Conservation (phyloP, 169 alveolate genomes). For the Eimeria zaria region DNA sequence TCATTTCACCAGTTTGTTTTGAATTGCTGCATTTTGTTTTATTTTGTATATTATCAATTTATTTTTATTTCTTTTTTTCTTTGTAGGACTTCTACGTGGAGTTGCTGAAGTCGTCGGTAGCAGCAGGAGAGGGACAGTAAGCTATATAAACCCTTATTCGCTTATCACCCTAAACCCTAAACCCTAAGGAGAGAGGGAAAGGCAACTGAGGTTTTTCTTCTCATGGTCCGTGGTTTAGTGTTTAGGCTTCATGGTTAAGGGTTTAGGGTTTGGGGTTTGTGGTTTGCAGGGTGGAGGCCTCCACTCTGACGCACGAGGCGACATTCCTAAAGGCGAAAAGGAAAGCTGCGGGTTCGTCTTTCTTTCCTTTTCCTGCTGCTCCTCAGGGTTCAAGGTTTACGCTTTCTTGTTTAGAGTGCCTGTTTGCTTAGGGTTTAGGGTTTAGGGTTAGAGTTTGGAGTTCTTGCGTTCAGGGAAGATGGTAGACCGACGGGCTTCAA, state of each 20-base stretch:
- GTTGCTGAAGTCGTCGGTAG: conserved; percentile 52
- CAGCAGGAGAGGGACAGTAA: conserved; percentile 21
- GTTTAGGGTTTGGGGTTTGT: neutral
- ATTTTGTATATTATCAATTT: neutral
- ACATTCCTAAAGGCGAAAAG: neutral
- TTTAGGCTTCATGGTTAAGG: neutral
- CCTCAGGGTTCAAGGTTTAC: neutral
- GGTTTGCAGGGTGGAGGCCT: conserved; percentile 15
- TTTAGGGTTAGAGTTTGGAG: neutral
- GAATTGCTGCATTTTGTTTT: neutral
- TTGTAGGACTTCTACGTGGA: conserved; percentile 76
- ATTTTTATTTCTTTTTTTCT: neutral
- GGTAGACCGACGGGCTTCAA: conserved; percentile 89
- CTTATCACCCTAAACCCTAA: neutral
- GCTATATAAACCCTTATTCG: neutral
- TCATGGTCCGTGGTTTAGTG: neutral
- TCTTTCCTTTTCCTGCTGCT: neutral
- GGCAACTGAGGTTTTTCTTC: neutral
- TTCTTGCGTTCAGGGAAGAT: neutral
- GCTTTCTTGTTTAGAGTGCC: neutral
- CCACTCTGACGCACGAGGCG: neutral
- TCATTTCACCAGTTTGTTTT: too few relatives aligned
- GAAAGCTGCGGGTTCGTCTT: neutral
- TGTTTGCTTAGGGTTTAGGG: neutral
- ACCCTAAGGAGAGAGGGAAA: neutral